These are phyloP conservation scores for Cyclotella cryptica DNA, from an alignment of 108 stramenopile species.

Conservation along the genomic window DNA sequence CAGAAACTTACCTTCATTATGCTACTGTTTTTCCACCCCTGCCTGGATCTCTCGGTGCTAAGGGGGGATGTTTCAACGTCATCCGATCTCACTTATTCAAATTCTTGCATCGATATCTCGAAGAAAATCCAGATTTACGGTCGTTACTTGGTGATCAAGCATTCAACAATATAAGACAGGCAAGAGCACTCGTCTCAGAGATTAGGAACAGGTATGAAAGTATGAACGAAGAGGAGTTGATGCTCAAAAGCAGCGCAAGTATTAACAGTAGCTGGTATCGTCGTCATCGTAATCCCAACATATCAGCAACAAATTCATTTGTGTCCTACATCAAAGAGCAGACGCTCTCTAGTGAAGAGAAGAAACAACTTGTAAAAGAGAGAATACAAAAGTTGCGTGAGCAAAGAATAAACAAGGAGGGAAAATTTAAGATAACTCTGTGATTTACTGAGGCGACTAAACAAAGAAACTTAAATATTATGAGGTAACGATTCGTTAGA, in stretches of 20 bases:
- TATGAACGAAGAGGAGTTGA: constrained; percentile 54
- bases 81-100: constrained; percentile 93
- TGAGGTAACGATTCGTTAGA: no score
- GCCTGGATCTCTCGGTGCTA: constrained; percentile 73
- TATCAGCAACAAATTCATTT: background rate
- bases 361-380: constrained; percentile 33
- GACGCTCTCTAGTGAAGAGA: constrained; percentile 30
- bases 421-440: background rate
- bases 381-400: constrained; percentile 38
- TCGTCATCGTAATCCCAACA: constrained; percentile 60
- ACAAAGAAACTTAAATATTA: background rate
- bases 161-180: constrained; percentile 51
- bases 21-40: constrained; percentile 74
- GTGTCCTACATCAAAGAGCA: background rate
- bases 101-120: constrained; percentile 86
- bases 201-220: constrained; percentile 60
- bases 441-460: background rate
- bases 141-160: constrained; percentile 52
- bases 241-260: constrained; percentile 41
- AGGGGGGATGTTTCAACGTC: constrained; percentile 74
- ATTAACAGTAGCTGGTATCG: constrained; percentile 81
- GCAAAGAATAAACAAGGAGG: constrained; percentile 15
- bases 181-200: constrained; percentile 58
- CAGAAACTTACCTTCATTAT: constrained; percentile 81
- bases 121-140: constrained; percentile 85